Evolutionary conservation across 2,329 filamentous ascomycete genomes (phyloP).

Genomic region (Endothia cerciana): DNA sequence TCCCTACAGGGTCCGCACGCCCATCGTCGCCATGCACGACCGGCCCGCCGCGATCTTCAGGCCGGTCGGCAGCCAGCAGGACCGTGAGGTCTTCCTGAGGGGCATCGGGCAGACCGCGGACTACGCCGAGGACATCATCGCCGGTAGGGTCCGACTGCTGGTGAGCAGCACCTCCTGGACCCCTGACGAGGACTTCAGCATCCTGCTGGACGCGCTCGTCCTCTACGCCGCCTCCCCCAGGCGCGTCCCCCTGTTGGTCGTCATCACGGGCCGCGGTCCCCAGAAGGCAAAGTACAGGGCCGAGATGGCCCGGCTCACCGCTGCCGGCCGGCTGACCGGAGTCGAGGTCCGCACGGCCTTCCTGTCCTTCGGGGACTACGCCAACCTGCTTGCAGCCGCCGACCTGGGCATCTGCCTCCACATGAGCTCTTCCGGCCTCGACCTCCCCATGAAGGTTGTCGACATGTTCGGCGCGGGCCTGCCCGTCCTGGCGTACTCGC

Average conservation of each 20-base stretch:
- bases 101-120: conserved; percentile 66
- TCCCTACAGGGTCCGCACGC: conserved; percentile 67
- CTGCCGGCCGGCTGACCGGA: conserved; percentile 65
- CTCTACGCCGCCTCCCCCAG: conserved; percentile 56
- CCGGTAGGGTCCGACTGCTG: conserved; percentile 67
- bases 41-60: conserved; percentile 83
- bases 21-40: conserved; percentile 79
- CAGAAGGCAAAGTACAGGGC: conserved; percentile 76
- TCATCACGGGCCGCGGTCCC: conserved; percentile 95
- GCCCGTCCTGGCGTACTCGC: conserved; percentile 84
- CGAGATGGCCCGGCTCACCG: conserved; percentile 64
- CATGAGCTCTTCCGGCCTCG: conserved; percentile 90
- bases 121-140: conserved; percentile 61
- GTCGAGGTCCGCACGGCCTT: conserved; percentile 81
- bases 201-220: conserved; percentile 82
- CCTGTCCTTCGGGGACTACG: conserved; percentile 84
- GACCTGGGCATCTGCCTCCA: conserved; percentile 92
- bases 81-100: conserved; percentile 64
- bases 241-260: conserved; percentile 71
- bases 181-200: conserved; percentile 89
- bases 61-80: conserved; percentile 56
- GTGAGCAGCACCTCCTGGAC: conserved; percentile 98
- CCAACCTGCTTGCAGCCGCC: conserved; percentile 78
- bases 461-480: conserved; percentile 98
- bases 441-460: conserved; percentile 98